These are phyloP conservation scores for Aspergillus sp. DNA, from an alignment of 2,329 filamentous ascomycete species.

Conservation along the genomic window DNA sequence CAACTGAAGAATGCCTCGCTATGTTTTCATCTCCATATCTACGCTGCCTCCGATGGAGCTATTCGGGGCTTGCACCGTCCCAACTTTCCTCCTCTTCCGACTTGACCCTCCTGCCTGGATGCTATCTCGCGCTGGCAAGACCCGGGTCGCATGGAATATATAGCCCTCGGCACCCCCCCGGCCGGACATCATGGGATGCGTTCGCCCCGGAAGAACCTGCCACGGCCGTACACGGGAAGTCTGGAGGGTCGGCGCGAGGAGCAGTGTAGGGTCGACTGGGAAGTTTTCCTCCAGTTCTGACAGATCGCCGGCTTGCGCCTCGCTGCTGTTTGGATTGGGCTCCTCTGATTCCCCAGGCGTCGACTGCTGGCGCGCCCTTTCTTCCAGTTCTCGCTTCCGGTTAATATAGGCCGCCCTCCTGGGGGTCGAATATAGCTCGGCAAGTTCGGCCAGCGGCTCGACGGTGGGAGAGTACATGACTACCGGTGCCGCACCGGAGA, in stretches of 20 bases:
- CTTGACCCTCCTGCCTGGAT: slow-evolving; percentile 70
- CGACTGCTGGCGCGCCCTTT: slow-evolving; percentile 5
- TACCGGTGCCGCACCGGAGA: slow-evolving; percentile 73
- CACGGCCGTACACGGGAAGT: slow-evolving; percentile 68
- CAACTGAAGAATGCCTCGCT: no score
- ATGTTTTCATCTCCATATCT: slow-evolving; percentile 24
- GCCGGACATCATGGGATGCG: slow-evolving; percentile 88
- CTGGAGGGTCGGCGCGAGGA: slow-evolving; percentile 73
- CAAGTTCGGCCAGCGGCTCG: slow-evolving; percentile 67
- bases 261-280: slow-evolving; percentile 72
- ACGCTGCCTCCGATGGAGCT: slow-evolving; percentile 12
- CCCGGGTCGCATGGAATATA: slow-evolving; percentile 72
- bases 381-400: slow-evolving; percentile 21
- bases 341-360: slow-evolving; percentile 7
- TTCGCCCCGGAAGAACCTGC: slow-evolving; percentile 86
- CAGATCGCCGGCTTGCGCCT: slow-evolving; percentile 21
- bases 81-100: slow-evolving; percentile 56
- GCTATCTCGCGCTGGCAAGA: slow-evolving; percentile 67
- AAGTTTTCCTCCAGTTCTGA: slow-evolving; percentile 54
- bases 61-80: slow-evolving; percentile 15
- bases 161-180: slow-evolving; percentile 84
- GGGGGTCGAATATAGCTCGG: slow-evolving; percentile 75
- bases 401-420: slow-evolving; percentile 63
- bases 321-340: slow-evolving; percentile 6
- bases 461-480: slow-evolving; percentile 75